Base-by-base conservation (phyloP, 306 rosid species). In the Trichosanthes truncata region DNA sequence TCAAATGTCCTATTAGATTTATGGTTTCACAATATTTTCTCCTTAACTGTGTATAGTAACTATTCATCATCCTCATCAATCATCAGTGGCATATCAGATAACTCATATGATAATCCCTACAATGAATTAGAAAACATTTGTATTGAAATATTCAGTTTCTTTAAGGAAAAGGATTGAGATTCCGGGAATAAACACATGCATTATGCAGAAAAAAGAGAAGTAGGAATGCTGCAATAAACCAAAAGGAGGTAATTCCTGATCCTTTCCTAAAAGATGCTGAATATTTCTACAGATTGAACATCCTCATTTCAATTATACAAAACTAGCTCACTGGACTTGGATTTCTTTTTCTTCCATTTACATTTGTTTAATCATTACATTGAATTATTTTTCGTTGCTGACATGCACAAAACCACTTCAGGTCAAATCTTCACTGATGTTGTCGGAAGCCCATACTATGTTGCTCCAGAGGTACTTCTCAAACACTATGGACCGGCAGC, bases 381-480 rank as follows among this genome's bases (percentile, higher is more conserved):
- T 1, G 6, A 38, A 57, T 21, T 13, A 55, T 79, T 74, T 81
- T 56, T 81, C 21, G 56, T 21, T 66, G 10, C 78, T 84, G 55
- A 81, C 78, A 18, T 14, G 62, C 48, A 18, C 25, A 3, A 18
- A 74, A 74, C 20, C 6, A 10, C 48, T 51, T 81, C 87, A 91
- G 95, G 90, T 84, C 95, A 91, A 87, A 78, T 91, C 76, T 91
- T 91, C 90, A 84, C 92, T 56, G 95, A 91, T 75, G 92, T 91
- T 53, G 95, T 91, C 38, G 95, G 95, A 78, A 91, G 95, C 83
- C 95, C 95, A 4, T 91, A 91, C 81, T 91, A 91, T 81, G 95
- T 91, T 71, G 95, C 95, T 82, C 95, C 95, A 8, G 95, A 91
- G 88, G 95, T 91, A 78, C 95, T 91, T 52, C 95, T 89, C 73